Evolutionary conservation across 2,329 filamentous ascomycete species (phyloP), one percentile per base, ranked within the genome.

Genomic region (Colletotrichum sublineola): DNA sequence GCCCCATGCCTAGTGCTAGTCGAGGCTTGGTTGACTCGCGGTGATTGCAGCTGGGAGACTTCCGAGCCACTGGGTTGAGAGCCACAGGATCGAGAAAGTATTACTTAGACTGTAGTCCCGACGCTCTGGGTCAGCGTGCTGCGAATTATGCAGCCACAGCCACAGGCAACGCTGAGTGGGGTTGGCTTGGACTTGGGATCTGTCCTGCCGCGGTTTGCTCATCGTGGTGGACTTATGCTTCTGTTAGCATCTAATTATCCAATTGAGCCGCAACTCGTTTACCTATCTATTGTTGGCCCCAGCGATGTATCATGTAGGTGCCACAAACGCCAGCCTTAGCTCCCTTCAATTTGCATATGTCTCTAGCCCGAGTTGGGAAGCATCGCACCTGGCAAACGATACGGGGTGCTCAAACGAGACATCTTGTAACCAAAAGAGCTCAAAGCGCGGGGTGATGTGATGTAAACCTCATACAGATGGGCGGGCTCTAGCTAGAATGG

Each of bases 11-110:
- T 24, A 24, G 24, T 24, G 24, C 24, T 24, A 24, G 24, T 24
- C 24, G 24, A 24, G 24, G 64, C 68, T 71, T 58, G 68, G 64
- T 68, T 68, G 52, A 68, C 68, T 68, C 64, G 68, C 36, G 38
- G 31, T 14, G 31, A 63, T 33, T 42, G 40, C 58, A 33, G 57
- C 52, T 63, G 57, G 52, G 63, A 68, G 58, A 20, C 58, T 44
- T 63, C 57, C 52, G 58, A 60, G 24, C 57, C 68, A 68, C 24
- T 62, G 33, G n/a, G 42, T 62, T 31, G 68, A 40, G 53, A 56
- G 63, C 64, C 63, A 67, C 68, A 62, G 48, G 42, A 14, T 48
- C 40, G 40, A 48, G 15, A 48, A 11, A 40, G 31, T 20, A 33
- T 55, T 24, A 29, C 29, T 33, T 33, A 24, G 38, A n/a, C 38